A percentile compares a stretch with the other conserved stretches of the same genome.
phyloP scores from a whole-genome alignment of 148 eudicot species.

The Persicaria maculosa region DNA sequence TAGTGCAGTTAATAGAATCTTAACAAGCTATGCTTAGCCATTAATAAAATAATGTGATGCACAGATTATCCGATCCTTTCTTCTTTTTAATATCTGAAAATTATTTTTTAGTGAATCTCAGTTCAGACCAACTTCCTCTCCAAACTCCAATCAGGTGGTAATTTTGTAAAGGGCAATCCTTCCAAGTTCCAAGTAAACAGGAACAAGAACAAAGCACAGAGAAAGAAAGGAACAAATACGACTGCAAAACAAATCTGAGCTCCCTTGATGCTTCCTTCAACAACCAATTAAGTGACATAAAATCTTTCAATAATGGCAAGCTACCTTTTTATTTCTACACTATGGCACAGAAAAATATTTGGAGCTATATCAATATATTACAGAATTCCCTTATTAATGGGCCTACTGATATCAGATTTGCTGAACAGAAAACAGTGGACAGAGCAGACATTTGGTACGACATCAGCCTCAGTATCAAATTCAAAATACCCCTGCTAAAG shows the following conservation, averaged over 20 bases:
- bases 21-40: neutral
- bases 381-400: neutral
- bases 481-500: neutral
- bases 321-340: neutral
- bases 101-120: neutral
- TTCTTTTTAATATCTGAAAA: too few relatives aligned
- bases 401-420: neutral
- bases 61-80: too few relatives aligned
- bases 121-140: neutral
- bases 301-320: neutral
- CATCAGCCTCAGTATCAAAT: neutral
- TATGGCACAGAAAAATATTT: neutral
- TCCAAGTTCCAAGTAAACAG: neutral
- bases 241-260: neutral
- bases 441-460: neutral
- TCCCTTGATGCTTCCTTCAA: constrained; percentile 1
- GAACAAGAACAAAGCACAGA: neutral
- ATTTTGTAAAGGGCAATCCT: neutral
- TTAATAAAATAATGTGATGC: too few relatives aligned
- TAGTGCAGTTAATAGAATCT: neutral
- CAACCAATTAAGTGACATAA: neutral
- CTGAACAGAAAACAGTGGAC: neutral
- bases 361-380: neutral
- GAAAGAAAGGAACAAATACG: neutral
- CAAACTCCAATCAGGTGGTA: neutral